phyloP scores from a whole-genome alignment of 1,139 yeast species.

The Barnettozyma hawaiiensis region DNA sequence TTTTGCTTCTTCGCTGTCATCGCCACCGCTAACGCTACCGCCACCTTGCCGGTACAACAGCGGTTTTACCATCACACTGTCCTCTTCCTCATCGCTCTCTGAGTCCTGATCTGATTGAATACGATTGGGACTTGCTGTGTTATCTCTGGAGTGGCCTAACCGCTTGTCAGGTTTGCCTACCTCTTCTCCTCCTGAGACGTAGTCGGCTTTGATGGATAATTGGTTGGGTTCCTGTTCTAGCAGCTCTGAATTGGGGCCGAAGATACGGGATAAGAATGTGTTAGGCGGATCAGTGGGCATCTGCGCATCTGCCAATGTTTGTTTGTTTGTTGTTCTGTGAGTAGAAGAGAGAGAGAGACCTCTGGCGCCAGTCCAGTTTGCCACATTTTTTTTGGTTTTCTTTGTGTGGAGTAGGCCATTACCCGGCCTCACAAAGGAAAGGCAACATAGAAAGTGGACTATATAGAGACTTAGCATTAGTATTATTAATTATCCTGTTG shows the following conservation, averaged over 20 bases:
- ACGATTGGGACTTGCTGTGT: constrained; percentile 12
- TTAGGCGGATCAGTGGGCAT: constrained; percentile 24
- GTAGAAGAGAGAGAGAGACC: too few relatives aligned
- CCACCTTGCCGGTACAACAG: constrained; percentile 9
- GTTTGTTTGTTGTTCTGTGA: not conserved
- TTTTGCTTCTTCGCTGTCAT: too few relatives aligned
- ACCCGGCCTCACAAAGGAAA: too few relatives aligned
- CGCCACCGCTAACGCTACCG: too few relatives aligned
- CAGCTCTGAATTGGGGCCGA: constrained; percentile 32
- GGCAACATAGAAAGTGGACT: too few relatives aligned
- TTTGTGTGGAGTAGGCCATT: not conserved
- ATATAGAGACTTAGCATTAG: too few relatives aligned
- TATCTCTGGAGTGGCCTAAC: constrained; percentile 1
- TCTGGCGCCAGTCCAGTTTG: not conserved
- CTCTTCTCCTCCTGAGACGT: constrained; percentile 10
- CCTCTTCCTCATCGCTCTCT: constrained; percentile 14
- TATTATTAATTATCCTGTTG: not conserved
- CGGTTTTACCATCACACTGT: constrained; percentile 8
- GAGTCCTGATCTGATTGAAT: constrained; percentile 24
- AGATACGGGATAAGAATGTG: constrained; percentile 36
- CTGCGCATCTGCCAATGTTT: constrained; percentile 7
- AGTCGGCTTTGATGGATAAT: constrained; percentile 13
- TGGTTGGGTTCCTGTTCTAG: constrained; percentile 15
- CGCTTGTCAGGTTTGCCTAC: constrained; percentile 7
- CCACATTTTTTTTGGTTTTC: not conserved